Evolutionary conservation across 306 rosid genomes (phyloP), one percentile per base, ranked within the genome.

Genomic region (Gleditsia sinensis): DNA sequence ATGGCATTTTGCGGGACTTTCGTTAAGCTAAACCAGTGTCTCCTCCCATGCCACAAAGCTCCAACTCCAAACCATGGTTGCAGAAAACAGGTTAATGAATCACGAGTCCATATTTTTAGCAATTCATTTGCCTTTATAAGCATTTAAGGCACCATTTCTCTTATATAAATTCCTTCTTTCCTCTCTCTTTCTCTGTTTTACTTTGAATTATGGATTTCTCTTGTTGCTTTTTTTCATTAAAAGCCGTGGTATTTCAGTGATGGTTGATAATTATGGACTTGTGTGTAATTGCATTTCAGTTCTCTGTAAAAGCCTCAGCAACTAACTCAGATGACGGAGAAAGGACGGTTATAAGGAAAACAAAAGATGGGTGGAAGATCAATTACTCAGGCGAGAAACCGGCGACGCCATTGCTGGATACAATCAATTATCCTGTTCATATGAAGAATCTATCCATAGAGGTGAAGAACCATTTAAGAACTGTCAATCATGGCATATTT

Each of bases 381-480:
- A 82, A 82, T 54, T 94, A 72, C 69, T 75, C 96, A 0, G 61
- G 48, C 0, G 78, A 86, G 56, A 91, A 85, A 83, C 98, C 98
- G 7, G 56, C 20, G 16, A 89, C 96, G 12, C 96, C 97, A 50
- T 82, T 94, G 80, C 83, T 94, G 88, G 98, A 91, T 82, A 88
- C 94, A 33, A 27, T 94, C 81, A 89, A 91, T 49, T 72, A 78
- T 68, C 98, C 98, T 10, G 63, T 40, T 82, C 98, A 94, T 77
- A 91, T 91, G 91, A 94, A 94, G 83, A 91, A 88, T 77, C 81
- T 94, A 8, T 75, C 88, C 55, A 13, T 76, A 58, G 76, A 87
- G 94, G 98, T 94, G 80, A 39, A 71, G 80, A 39, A 71, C 10
- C 28, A 46, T 48, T 49, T 30, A 4, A 24, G 9, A 76, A 23